Evolutionary conservation across 805 yeast genomes (phyloP).

Genomic region (Starmerella ratchasimensis): DNA sequence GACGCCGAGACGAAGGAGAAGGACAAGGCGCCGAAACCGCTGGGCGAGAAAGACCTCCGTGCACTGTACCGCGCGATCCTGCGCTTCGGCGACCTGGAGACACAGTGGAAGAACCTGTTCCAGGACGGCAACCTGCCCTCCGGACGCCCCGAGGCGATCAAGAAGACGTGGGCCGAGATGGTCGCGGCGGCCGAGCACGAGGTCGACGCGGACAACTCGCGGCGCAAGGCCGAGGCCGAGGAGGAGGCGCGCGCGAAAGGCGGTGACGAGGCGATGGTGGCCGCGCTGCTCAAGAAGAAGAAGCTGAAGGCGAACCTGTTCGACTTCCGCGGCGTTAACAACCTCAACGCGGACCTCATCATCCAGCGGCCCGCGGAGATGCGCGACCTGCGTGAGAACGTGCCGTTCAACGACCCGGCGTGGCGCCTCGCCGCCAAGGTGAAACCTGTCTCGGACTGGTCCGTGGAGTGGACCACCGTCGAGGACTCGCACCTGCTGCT

Average conservation of each 20-base stretch:
- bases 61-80: conserved; percentile 71
- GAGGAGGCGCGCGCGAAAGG: conserved; percentile 13
- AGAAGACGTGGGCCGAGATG: conserved; percentile 64
- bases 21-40: conserved; percentile 30
- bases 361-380: conserved; percentile 76
- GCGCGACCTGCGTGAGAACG: conserved; percentile 43
- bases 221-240: conserved; percentile 31
- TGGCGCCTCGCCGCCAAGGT: conserved; percentile 52
- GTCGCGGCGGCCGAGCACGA: conserved; percentile 45
- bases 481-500: conserved; percentile 80
- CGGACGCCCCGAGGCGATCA: conserved; percentile 65
- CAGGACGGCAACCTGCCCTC: conserved; percentile 82
- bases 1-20: conserved; percentile 20
- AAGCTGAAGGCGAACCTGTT: conserved; percentile 84
- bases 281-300: conserved; percentile 40
- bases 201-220: conserved; percentile 50
- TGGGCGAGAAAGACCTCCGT: conserved; percentile 78
- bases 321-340: conserved; percentile 76
- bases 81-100: conserved; percentile 60
- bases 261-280: conserved; percentile 24
- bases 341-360: conserved; percentile 79
- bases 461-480: conserved; percentile 64
- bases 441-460: conserved; percentile 83
- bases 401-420: conserved; percentile 40
- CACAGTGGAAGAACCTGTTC: conserved; percentile 69